phyloP scores from a whole-genome alignment of 768 basidiomycete species.

The Macrolepiota albuminosa region DNA sequence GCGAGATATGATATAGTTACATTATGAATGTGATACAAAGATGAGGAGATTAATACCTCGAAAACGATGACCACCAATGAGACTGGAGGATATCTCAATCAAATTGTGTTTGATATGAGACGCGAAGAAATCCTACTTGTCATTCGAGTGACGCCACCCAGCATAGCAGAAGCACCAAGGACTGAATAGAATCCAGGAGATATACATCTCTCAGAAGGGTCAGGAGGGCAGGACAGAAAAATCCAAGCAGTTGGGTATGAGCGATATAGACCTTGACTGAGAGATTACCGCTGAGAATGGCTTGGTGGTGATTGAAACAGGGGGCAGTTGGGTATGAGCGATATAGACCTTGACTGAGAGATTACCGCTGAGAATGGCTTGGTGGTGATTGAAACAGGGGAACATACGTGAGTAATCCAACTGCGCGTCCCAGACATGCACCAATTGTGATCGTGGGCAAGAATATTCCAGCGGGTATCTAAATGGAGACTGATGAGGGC shows the following conservation, averaged over 20 bases:
- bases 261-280: slow-evolving; percentile 61
- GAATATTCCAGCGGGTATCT: slow-evolving; percentile 77
- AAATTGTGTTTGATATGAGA: background rate
- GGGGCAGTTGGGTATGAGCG: no score
- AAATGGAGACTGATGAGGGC: slow-evolving; percentile 2
- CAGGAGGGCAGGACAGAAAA: slow-evolving; percentile 69
- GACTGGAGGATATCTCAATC: slow-evolving; percentile 33
- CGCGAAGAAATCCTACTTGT: slow-evolving; percentile 44
- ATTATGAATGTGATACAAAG: background rate
- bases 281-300: background rate
- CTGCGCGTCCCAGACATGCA: slow-evolving; percentile 65
- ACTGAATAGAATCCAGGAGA: slow-evolving; percentile 77
- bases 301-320: background rate
- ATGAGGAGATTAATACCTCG: slow-evolving; percentile 33
- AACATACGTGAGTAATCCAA: slow-evolving; percentile 62
- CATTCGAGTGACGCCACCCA: slow-evolving; percentile 75
- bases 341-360: slow-evolving; percentile 56
- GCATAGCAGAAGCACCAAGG: slow-evolving; percentile 71
- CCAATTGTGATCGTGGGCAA: slow-evolving; percentile 73
- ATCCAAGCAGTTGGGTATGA: slow-evolving; percentile 66
- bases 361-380: background rate
- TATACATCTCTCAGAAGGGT: slow-evolving; percentile 61
- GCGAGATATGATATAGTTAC: background rate
- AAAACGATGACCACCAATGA: slow-evolving; percentile 76
- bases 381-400: background rate